phyloP scores from a whole-genome alignment of 441 rosid genomes.

The Aquilaria agallochum region DNA sequence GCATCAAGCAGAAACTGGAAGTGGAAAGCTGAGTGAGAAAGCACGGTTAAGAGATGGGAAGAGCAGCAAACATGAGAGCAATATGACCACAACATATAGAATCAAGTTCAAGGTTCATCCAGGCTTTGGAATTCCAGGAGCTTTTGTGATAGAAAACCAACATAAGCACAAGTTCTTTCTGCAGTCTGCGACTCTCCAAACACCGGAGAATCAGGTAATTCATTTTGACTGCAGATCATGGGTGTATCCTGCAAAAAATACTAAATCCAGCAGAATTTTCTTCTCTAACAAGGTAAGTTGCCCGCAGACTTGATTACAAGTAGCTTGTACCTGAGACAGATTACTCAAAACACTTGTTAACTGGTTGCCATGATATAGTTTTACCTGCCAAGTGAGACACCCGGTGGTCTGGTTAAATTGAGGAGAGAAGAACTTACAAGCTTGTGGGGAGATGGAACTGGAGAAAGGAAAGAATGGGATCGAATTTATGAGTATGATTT shows the following conservation, averaged over 20 bases:
- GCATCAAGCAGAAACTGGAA: slow-evolving; percentile 36
- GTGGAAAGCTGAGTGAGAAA: slow-evolving; percentile 47
- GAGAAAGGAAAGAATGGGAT: slow-evolving; percentile 61
- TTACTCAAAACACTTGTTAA: slow-evolving; percentile 2
- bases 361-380: slow-evolving; percentile 20
- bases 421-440: slow-evolving; percentile 45
- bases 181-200: slow-evolving; percentile 34
- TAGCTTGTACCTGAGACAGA: background rate
- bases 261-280: slow-evolving; percentile 42
- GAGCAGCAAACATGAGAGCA: slow-evolving; percentile 31
- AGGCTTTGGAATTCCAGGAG: slow-evolving; percentile 60
- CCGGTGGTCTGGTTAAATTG: slow-evolving; percentile 35
- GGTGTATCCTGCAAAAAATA: slow-evolving; percentile 50
- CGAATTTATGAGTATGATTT: slow-evolving; percentile 54
- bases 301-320: background rate
- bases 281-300: slow-evolving; percentile 49
- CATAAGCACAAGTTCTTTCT: slow-evolving; percentile 57
- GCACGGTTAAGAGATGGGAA: slow-evolving; percentile 40
- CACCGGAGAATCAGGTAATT: slow-evolving; percentile 23
- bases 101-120: slow-evolving; percentile 33
- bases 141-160: slow-evolving; percentile 36
- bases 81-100: slow-evolving; percentile 30
- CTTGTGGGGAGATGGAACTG: slow-evolving; percentile 52
- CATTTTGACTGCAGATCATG: slow-evolving; percentile 67
- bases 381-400: slow-evolving; percentile 59